Conservation (phyloP, 345 rosid genomes). For the Cardamine resedifolia region DNA sequence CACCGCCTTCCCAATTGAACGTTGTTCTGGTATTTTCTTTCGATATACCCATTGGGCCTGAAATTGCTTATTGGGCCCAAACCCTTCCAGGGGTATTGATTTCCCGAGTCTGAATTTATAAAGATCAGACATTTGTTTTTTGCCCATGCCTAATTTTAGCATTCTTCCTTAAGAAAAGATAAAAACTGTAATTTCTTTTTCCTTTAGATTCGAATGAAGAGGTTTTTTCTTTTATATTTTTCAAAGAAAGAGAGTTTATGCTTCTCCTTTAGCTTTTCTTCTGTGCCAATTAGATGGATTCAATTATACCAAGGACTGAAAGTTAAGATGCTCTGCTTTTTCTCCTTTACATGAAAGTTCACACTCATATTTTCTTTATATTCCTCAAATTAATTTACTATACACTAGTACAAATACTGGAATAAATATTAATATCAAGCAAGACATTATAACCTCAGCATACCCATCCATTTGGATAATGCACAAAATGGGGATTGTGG, state of each 20-base stretch:
- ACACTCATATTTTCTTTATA: slow-evolving; percentile 4
- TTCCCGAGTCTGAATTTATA: too few species aligned
- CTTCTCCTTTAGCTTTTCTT: slow-evolving; percentile 8
- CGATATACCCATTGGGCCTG: neutral
- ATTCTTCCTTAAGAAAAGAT: too few species aligned
- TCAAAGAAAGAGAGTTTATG: slow-evolving; percentile 12
- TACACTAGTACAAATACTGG: neutral
- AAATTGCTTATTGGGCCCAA: neutral
- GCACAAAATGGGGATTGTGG: neutral
- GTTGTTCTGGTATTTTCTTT: neutral
- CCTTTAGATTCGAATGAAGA: too few species aligned
- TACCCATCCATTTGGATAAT: neutral
- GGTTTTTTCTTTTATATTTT: too few species aligned
- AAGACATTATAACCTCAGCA: slow-evolving; percentile 9
- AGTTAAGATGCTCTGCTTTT: slow-evolving; percentile 22
- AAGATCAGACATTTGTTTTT: too few species aligned
- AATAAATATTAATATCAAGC: neutral
- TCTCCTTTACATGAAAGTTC: slow-evolving; percentile 16
- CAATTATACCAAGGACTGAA: neutral
- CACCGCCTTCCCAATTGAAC: neutral
- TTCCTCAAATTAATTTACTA: neutral
- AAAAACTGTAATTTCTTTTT: too few species aligned
- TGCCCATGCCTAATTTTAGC: too few species aligned
- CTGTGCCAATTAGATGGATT: neutral
- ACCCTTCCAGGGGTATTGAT: neutral